Percentiles rank a stretch among this genome's conserved stretches.
phyloP scores from a whole-genome alignment of 2,329 filamentous ascomycete species.

The Penicillium sp. region DNA sequence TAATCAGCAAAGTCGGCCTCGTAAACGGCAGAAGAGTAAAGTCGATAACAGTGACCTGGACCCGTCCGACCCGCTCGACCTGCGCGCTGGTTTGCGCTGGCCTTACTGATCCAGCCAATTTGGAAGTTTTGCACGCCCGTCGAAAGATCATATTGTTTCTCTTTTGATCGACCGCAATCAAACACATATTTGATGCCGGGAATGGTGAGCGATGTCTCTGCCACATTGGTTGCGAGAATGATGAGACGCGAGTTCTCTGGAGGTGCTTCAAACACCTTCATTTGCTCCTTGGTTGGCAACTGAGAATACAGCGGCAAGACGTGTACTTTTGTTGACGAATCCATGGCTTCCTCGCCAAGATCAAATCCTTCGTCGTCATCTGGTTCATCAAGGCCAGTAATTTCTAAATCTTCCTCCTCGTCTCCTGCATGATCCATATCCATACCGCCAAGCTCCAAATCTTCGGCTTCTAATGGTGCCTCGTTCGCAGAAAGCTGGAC shows the following conservation, averaged over 20 bases:
- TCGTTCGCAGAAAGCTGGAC: slow-evolving; percentile 72
- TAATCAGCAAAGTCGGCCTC: slow-evolving; percentile 81
- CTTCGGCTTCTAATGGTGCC: slow-evolving; percentile 74
- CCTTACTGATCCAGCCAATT: slow-evolving; percentile 95
- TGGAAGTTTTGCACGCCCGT: slow-evolving; percentile 95
- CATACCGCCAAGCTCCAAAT: slow-evolving; percentile 69
- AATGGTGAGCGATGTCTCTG: slow-evolving; percentile 94
- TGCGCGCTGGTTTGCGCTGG: slow-evolving; percentile 82
- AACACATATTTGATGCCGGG: slow-evolving; percentile 94
- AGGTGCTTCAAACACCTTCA: slow-evolving; percentile 79
- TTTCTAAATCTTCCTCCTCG: slow-evolving; percentile 54
- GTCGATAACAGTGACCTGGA: slow-evolving; percentile 87
- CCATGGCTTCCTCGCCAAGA: slow-evolving; percentile 54
- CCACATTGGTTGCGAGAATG: slow-evolving; percentile 90
- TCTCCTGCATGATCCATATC: slow-evolving; percentile 45
- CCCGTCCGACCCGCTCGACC: slow-evolving; percentile 94
- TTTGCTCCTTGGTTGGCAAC: slow-evolving; percentile 81
- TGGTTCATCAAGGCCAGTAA: slow-evolving; percentile 54
- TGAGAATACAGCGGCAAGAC: slow-evolving; percentile 92
- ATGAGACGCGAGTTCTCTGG: slow-evolving; percentile 79
- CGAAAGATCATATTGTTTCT: slow-evolving; percentile 77
- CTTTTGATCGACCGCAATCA: slow-evolving; percentile 86
- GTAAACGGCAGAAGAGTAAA: slow-evolving; percentile 92
- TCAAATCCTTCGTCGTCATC: slow-evolving; percentile 63
- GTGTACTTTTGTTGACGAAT: slow-evolving; percentile 65